Evolutionary conservation across 164 flowering plant species (phyloP), one percentile per base, ranked within the genome.

Genomic region (Macadamia integrifolia): DNA sequence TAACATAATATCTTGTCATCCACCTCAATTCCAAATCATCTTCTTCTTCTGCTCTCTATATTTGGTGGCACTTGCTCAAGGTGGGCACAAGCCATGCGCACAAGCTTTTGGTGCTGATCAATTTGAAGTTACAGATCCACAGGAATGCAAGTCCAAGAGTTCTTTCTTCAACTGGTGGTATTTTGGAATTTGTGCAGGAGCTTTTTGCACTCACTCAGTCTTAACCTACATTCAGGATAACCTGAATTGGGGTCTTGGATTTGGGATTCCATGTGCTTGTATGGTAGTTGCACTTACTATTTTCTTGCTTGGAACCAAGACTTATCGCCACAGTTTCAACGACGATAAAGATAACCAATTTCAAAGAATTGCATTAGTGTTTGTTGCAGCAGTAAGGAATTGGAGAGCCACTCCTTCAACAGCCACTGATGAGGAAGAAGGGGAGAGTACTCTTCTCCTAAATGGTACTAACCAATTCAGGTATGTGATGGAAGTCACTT

Each of bases 101-200:
- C 69, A 67, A 35, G 40, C 40, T 35, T 35, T 35, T 35, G 40
- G 40, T 35, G 40, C 40, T 35, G 40, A 35, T 35, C 44, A 58
- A 62, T 11, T 67, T 67, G 58, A 62, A 56, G 30, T 62, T 56
- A 35, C 12, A 67, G 30, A 58, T 58, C 69, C 52, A 67, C 46
- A 43, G 59, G 69, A 17, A 11, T 55, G 9, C 59, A 58, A 14
- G 40, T 35, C 40, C 40, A 35, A 35, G 40, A 35, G 40, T 5
- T 35, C 40, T 35, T 35, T 35, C 40, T 67, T 67, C 53, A 67
- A 67, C 52, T 67, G 69, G 69, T 67, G 62, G 69, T 67, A 67
- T 30, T 58, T 67, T 43, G 69, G 69, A 23, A 58, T 59, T 43
- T 67, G 62, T 35, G 18, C 31, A 3, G 69, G 69, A 5, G 55